Base-by-base conservation (phyloP, 2,329 filamentous ascomycete genomes). In the Hypoxylon sp. region DNA sequence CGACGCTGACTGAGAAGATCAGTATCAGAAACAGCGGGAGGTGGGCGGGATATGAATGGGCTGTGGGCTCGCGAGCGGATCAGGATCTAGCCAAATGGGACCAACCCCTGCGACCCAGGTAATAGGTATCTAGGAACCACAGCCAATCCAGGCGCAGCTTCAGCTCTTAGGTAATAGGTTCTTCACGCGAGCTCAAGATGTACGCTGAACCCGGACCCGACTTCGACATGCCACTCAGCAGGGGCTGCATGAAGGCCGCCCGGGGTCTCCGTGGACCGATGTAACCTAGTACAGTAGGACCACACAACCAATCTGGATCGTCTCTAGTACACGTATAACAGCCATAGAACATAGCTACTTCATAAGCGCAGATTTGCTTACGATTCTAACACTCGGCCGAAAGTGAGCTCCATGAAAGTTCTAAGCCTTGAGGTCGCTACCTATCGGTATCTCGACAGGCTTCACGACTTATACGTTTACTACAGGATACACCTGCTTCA, bases 251-350 rank as follows among this genome's bases (percentile, higher is more conserved):
- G 37, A 55, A 54, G 50, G 55, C 24, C 48, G 61, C 48, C 68
- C 68, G 59, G 68, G 65, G 65, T 37, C 46, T 46, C 62, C 62
- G 68, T 64, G 46, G 37, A 59, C 47, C 17, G 55, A 70, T 70
- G 62, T 35, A 63, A 68, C 54, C 65, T 47, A 58, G 47, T 11
- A 29, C 27, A 48, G 27, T 19, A 57, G 47, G 29, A 15, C 64
- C 2, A 37, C 39, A 48, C 32, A 29, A 57, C 37, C 15, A 52
- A 42, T 51, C 27, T 42, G 46, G 42, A 39, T 46, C 24, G 50
- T 55, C 52, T 66, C 50, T 31, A 21, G 58, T 50, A 44, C 19
- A 27, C 15, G 39, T 27, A 27, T 27, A 27, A 27, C 24, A 27
- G 11, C 10, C 52, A 59, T 10, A 37, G 15, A 37, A 13, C 31